Evolutionary conservation across 2,329 filamentous ascomycete genomes (phyloP).

Genomic region (Fusarium sp.): DNA sequence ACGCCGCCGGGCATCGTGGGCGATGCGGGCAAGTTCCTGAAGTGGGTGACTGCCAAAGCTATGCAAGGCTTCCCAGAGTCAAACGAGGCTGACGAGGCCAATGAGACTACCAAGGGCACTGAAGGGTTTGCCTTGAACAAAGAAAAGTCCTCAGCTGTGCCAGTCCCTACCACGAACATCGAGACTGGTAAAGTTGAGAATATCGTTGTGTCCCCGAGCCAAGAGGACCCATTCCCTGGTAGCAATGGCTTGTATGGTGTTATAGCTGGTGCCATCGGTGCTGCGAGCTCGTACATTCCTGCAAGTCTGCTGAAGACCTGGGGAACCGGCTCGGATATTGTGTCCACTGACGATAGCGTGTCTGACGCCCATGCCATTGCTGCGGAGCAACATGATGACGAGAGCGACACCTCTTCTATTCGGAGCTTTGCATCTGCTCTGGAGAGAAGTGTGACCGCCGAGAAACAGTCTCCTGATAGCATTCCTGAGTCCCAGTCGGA

Average conservation of each 20-base stretch:
- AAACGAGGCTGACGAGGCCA: conserved; percentile 21
- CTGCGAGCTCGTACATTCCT: conserved; percentile 64
- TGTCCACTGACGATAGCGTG: conserved; percentile 48
- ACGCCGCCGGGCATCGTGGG: conserved; percentile 85
- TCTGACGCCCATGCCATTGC: conserved; percentile 43
- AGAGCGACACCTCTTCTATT: conserved; percentile 63
- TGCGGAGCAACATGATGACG: conserved; percentile 47
- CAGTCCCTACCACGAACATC: conserved; percentile 31
- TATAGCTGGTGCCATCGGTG: conserved; percentile 66
- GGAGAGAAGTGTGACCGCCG: conserved; percentile 54
- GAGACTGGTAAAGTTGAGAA: conserved; percentile 53
- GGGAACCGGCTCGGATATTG: conserved; percentile 47
- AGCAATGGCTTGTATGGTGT: conserved; percentile 69
- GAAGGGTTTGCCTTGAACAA: conserved; percentile 12
- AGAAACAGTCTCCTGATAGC: conserved; percentile 49
- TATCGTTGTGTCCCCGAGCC: conserved; percentile 30
- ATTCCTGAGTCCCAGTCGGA: conserved; percentile 54
- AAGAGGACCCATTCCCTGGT: conserved; percentile 54
- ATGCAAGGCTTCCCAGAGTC: conserved; percentile 54
- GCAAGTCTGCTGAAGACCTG: conserved; percentile 53
- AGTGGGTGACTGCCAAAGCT: conserved; percentile 73
- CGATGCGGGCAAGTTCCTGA: conserved; percentile 85
- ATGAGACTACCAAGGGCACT: conserved; percentile 11
- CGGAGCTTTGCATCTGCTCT: conserved; percentile 66
- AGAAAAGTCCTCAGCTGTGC: conserved; percentile 11